Evolutionary conservation across 2,329 filamentous ascomycete species (phyloP).

Genomic region (Arthroderma sp.): DNA sequence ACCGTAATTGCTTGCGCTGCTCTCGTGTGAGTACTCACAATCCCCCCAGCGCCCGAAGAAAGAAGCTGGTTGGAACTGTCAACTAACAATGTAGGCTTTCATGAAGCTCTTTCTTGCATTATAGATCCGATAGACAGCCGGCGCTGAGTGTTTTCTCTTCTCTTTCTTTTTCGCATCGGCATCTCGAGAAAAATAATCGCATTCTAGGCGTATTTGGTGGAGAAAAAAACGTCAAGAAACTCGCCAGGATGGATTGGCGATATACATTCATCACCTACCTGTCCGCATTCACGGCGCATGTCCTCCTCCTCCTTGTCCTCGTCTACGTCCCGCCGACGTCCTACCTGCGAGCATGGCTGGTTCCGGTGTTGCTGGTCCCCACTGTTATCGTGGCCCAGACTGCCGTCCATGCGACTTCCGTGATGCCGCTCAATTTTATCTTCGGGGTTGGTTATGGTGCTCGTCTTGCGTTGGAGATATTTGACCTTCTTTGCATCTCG

Average conservation of each 20-base stretch:
- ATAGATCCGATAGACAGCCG: no score
- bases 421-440: slow-evolving; percentile 3
- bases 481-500: slow-evolving; percentile 9
- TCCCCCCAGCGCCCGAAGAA: no score
- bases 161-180: no score
- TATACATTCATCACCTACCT: slow-evolving; percentile 2
- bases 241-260: background rate
- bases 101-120: no score
- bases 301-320: slow-evolving; percentile 5
- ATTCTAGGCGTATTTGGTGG: background rate
- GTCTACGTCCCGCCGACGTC: slow-evolving; percentile 6
- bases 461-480: slow-evolving; percentile 6
- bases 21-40: no score
- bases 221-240: background rate
- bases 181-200: background rate
- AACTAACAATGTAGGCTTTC: no score
- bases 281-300: background rate
- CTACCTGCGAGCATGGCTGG: slow-evolving; percentile 4
- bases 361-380: slow-evolving; percentile 5
- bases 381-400: background rate
- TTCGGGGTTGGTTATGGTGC: slow-evolving; percentile 2
- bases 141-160: no score
- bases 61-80: no score
- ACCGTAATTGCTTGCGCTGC: no score
- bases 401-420: slow-evolving; percentile 5